These are phyloP conservation scores for Aspergillus avenaceus DNA, from an alignment of 495 filamentous ascomycete genomes.

Conservation along the genomic window DNA sequence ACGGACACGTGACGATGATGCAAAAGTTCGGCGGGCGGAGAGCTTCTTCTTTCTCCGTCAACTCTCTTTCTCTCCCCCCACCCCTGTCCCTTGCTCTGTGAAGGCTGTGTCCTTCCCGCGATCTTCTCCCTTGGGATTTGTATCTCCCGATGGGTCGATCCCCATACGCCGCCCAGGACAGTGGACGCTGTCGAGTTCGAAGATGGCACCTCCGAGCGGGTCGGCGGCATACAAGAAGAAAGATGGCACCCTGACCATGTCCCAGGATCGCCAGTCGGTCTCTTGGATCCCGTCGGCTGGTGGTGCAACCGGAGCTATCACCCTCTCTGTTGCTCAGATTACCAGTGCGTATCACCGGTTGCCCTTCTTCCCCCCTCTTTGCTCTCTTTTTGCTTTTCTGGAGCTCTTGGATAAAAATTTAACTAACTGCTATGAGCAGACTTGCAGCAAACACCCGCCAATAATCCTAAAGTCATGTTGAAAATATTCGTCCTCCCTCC, in stretches of 20 bases:
- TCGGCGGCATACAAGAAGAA: constrained; percentile 91
- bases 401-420: too few relatives aligned
- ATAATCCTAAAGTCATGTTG: constrained; percentile 79
- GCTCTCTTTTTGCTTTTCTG: background rate
- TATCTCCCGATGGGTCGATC: constrained; percentile 43
- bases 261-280: constrained; percentile 63
- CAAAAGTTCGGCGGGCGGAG: background rate
- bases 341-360: constrained; percentile 66
- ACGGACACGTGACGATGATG: background rate
- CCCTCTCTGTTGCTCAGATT: constrained; percentile 68
- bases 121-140: constrained; percentile 20
- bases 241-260: constrained; percentile 77
- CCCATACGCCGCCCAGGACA: constrained; percentile 33
- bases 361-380: background rate
- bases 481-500: constrained; percentile 73
- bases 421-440: constrained; percentile 33
- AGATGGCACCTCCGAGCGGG: constrained; percentile 59
- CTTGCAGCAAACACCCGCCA: constrained; percentile 87
- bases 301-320: constrained; percentile 53
- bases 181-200: constrained; percentile 41
- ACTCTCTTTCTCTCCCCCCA: constrained; percentile 9
- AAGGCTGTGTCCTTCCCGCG: constrained; percentile 26
- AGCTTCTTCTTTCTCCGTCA: constrained; percentile 1
- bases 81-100: constrained; percentile 5
- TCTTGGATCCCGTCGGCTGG: constrained; percentile 68